A percentile compares a stretch with the other conserved stretches of the same genome.
These are phyloP conservation scores for Yarrowia porcina DNA, from an alignment of 805 yeast species.

Conservation along the genomic window DNA sequence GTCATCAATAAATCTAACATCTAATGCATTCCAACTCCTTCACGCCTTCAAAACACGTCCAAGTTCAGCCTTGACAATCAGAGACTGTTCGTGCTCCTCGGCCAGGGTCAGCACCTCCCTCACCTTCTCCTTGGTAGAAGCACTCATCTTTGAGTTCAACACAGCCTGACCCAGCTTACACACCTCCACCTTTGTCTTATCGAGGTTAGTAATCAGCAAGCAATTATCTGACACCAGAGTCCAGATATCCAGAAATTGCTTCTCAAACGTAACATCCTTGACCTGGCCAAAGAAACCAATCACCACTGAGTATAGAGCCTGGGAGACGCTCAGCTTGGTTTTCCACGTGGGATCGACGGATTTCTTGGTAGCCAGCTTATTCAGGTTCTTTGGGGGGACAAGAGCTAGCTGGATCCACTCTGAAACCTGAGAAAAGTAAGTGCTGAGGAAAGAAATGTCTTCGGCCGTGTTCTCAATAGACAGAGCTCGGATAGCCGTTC, in stretches of 20 bases:
- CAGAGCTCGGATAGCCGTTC: conserved; percentile 4
- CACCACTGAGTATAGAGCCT: conserved; percentile 9
- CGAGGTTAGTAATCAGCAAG: background rate
- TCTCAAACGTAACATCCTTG: background rate
- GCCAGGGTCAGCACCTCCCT: background rate
- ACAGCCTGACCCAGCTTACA: conserved; percentile 20
- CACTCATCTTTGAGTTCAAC: conserved; percentile 6
- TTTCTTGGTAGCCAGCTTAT: conserved; percentile 6
- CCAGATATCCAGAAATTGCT: background rate
- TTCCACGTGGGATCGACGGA: conserved; percentile 16
- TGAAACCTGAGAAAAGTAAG: no score
- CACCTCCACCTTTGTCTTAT: conserved; percentile 20
- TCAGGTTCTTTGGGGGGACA: conserved; percentile 7
- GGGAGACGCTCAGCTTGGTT: conserved; percentile 1
- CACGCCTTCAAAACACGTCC: background rate
- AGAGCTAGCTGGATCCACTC: background rate
- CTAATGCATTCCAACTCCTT: background rate
- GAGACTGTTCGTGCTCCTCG: conserved; percentile 12
- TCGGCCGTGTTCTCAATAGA: conserved; percentile 1
- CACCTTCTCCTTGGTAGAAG: conserved; percentile 4
- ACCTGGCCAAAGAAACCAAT: conserved; percentile 12
- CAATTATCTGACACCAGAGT: background rate
- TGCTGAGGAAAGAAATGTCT: background rate
- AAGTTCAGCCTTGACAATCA: conserved; percentile 21
- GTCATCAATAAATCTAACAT: background rate